Evolutionary conservation across 352 stramenopile genomes (phyloP).

Genomic region (Saprolegnia parasitica): DNA sequence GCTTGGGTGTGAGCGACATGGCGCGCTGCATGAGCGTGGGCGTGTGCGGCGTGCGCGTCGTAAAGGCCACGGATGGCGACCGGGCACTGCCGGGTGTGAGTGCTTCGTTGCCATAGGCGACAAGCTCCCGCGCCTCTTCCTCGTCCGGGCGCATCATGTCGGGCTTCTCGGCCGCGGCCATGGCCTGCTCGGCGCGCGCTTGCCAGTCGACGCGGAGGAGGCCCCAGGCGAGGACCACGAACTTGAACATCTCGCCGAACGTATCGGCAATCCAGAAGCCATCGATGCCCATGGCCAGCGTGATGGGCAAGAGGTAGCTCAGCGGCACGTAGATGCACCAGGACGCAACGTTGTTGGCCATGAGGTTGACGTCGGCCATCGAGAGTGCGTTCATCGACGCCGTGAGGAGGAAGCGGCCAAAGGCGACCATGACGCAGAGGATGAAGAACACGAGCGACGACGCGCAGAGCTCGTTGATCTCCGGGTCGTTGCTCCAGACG

Average conservation of each 20-base stretch:
- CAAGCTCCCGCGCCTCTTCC: constrained; percentile 20
- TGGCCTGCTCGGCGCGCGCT: constrained; percentile 27
- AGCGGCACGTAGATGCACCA: constrained; percentile 29
- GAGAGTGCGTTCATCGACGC: constrained; percentile 28
- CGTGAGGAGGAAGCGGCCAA: constrained; percentile 28
- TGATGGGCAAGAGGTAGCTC: constrained; percentile 28
- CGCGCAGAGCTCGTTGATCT: constrained; percentile 21
- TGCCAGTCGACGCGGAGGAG: constrained; percentile 27
- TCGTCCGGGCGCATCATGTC: constrained; percentile 24
- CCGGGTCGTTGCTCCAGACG: constrained; percentile 22
- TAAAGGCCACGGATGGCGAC: constrained; percentile 15
- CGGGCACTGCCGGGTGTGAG: constrained; percentile 16
- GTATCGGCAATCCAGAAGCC: constrained; percentile 30
- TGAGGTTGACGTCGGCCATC: constrained; percentile 26
- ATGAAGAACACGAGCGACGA: constrained; percentile 13
- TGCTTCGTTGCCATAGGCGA: constrained; percentile 22
- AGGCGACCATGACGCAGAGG: constrained; percentile 25
- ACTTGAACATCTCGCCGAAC: constrained; percentile 27
- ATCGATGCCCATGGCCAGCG: constrained; percentile 20
- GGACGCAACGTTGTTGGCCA: constrained; percentile 28
- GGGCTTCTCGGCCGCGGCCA: constrained; percentile 12
- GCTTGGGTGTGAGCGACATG: constrained; percentile 22
- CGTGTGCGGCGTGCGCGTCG: constrained; percentile 16
- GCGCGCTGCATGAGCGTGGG: constrained; percentile 25
- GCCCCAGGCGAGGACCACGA: constrained; percentile 15